Percentiles rank a stretch among this genome's conserved stretches.
Evolutionary conservation across 2,329 filamentous ascomycete species (phyloP).

Genomic region (Fusarium sp.): DNA sequence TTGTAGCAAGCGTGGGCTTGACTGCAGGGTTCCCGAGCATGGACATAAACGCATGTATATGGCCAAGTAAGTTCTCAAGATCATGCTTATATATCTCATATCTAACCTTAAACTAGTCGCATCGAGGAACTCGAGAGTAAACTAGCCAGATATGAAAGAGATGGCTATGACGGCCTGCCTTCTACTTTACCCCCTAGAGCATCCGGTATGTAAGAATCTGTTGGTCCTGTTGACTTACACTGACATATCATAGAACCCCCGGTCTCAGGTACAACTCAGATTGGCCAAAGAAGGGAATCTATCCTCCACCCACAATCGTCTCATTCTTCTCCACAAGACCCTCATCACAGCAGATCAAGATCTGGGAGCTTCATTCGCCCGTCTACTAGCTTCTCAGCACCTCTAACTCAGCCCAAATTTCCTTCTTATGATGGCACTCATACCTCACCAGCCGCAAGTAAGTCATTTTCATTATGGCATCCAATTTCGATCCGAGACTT

Average conservation of each 20-base stretch:
- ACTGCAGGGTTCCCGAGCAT: constrained; percentile 45
- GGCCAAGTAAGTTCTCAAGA: constrained; percentile 36
- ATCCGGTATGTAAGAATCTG: constrained; percentile 20
- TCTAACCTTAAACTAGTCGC: constrained; percentile 21
- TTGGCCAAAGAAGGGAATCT: constrained; percentile 14
- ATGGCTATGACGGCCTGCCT: constrained; percentile 27
- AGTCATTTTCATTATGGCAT: background rate
- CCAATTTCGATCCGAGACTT: background rate
- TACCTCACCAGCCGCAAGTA: constrained; percentile 41
- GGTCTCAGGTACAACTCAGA: background rate
- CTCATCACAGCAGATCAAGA: constrained; percentile 28
- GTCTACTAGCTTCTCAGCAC: constrained; percentile 43
- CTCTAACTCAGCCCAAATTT: constrained; percentile 23
- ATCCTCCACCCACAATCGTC: constrained; percentile 22
- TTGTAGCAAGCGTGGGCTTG: constrained; percentile 42
- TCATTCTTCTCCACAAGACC: constrained; percentile 38
- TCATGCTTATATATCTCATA: background rate
- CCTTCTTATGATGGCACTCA: constrained; percentile 13
- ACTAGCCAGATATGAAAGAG: constrained; percentile 43
- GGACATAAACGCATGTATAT: constrained; percentile 45
- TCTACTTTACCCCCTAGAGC: constrained; percentile 15
- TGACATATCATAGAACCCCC: constrained; percentile 23
- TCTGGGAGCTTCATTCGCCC: constrained; percentile 41
- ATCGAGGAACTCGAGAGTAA: constrained; percentile 45
- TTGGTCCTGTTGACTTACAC: background rate